A percentile compares a stretch with the other conserved stretches of the same genome.
These are phyloP conservation scores for Rhodotorula sp. DNA, from an alignment of 1,284 basidiomycete genomes.

Conservation along the genomic window DNA sequence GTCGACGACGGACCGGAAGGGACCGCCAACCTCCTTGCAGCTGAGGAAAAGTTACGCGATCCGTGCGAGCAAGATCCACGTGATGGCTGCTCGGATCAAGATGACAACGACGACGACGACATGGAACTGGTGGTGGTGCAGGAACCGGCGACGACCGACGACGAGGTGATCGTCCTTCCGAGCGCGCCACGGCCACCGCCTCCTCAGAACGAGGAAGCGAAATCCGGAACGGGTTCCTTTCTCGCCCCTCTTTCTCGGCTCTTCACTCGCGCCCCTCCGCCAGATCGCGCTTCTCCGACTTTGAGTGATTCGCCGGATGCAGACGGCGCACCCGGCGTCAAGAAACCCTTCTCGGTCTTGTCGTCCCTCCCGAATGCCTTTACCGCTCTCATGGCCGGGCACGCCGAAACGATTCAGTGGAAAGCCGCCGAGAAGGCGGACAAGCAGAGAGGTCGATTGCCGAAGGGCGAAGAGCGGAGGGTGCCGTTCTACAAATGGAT, in stretches of 20 bases:
- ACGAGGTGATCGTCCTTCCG: slow-evolving; percentile 4
- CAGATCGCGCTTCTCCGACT: neutral
- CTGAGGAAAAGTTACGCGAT: neutral
- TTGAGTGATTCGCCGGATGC: neutral
- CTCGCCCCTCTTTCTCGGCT: slow-evolving; percentile 20
- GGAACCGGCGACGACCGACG: neutral
- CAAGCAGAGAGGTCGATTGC: slow-evolving; percentile 40
- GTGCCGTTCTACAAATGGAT: slow-evolving; percentile 93
- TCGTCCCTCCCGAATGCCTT: slow-evolving; percentile 57
- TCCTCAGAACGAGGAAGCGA: neutral
- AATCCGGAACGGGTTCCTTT: slow-evolving; percentile 4
- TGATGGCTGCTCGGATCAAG: slow-evolving; percentile 6
- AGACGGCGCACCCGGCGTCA: slow-evolving; percentile 35
- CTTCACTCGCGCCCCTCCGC: slow-evolving; percentile 9
- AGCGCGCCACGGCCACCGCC: neutral
- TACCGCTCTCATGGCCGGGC: slow-evolving; percentile 75
- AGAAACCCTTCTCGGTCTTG: slow-evolving; percentile 23
- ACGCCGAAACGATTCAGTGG: slow-evolving; percentile 78
- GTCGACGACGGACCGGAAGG: slow-evolving; percentile 17
- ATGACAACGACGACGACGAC: neutral
- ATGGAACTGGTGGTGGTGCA: neutral
- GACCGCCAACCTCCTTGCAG: neutral
- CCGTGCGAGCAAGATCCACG: slow-evolving; percentile 5
- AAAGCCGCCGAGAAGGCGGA: slow-evolving; percentile 64
- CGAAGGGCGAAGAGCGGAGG: slow-evolving; percentile 57